Evolutionary conservation across 164 flowering plant genomes (phyloP).

Genomic region (Dillenia turbinata): DNA sequence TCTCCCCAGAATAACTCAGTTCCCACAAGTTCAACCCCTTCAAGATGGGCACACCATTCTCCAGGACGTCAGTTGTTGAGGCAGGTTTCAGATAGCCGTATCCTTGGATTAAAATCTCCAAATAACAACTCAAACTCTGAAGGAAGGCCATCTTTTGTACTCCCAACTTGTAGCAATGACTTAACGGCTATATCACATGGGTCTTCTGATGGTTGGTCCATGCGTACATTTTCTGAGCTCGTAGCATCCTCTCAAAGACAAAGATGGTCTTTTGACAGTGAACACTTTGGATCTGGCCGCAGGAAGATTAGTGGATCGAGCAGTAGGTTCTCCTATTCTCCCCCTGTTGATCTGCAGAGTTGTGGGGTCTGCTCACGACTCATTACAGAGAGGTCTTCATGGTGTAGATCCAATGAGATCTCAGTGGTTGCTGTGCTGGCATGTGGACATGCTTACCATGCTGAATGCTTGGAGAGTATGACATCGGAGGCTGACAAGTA

Average conservation of each 20-base stretch:
- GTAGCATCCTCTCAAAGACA: conserved; percentile 72
- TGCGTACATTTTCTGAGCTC: conserved; percentile 75
- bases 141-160: conserved; percentile 52
- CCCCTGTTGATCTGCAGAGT: conserved; percentile 51
- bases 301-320: conserved; percentile 53
- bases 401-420: conserved; percentile 45
- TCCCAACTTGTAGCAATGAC: conserved; percentile 53
- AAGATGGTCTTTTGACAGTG: conserved; percentile 92
- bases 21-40: conserved; percentile 45
- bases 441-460: conserved; percentile 91
- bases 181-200: conserved; percentile 54
- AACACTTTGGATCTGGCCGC: conserved; percentile 33
- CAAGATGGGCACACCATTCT: conserved; percentile 49
- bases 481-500: conserved; percentile 57
- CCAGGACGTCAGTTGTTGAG: conserved; percentile 60
- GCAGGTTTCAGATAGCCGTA: conserved; percentile 59
- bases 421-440: conserved; percentile 68
- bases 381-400: conserved; percentile 57
- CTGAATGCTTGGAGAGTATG: conserved; percentile 78
- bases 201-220: conserved; percentile 89
- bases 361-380: conserved; percentile 77
- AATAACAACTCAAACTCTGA: conserved; percentile 52
- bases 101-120: conserved; percentile 52
- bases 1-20: conserved; percentile 23
- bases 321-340: conserved; percentile 46